phyloP scores from a whole-genome alignment of 139 green algal genomes.

The Chlorella sp. region DNA sequence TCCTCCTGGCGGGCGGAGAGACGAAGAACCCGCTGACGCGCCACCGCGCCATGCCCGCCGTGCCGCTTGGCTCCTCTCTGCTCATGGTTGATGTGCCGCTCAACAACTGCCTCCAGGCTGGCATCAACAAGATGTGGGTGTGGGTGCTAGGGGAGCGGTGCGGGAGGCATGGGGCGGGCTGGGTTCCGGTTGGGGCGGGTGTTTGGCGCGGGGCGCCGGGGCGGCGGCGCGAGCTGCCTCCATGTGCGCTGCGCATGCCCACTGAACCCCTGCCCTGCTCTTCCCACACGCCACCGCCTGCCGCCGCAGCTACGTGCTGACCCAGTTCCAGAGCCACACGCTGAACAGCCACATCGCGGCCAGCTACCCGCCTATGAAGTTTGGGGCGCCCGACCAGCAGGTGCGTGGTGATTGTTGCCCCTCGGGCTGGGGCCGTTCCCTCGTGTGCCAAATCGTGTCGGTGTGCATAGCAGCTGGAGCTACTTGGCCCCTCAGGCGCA shows the following conservation, averaged over 20 bases:
- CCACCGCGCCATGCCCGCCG: slow-evolving; percentile 57
- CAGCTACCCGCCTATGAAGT: slow-evolving; percentile 56
- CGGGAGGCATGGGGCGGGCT: neutral
- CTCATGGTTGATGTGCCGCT: slow-evolving; percentile 64
- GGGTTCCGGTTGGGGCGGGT: neutral
- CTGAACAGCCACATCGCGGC: slow-evolving; percentile 60
- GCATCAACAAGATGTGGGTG: slow-evolving; percentile 67
- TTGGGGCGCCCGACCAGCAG: slow-evolving; percentile 43
- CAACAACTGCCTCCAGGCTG: slow-evolving; percentile 65
- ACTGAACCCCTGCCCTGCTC: too few relatives aligned
- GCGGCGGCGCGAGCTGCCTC: too few relatives aligned
- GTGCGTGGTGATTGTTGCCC: too few relatives aligned
- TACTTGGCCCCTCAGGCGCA: too few relatives aligned
- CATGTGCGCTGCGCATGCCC: too few relatives aligned
- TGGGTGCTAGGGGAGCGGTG: neutral
- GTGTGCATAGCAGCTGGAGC: too few relatives aligned
- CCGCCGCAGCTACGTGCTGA: slow-evolving; percentile 62
- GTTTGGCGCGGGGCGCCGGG: neutral
- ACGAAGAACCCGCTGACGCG: slow-evolving; percentile 58
- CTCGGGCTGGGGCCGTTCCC: too few relatives aligned
- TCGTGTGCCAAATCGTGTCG: too few relatives aligned
- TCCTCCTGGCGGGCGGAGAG: slow-evolving; percentile 63
- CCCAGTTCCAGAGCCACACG: slow-evolving; percentile 66
- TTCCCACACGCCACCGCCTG: too few relatives aligned
- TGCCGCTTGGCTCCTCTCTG: slow-evolving; percentile 56